Base-by-base conservation (phyloP, 306 rosid genomes). In the Citrullus amarus region DNA sequence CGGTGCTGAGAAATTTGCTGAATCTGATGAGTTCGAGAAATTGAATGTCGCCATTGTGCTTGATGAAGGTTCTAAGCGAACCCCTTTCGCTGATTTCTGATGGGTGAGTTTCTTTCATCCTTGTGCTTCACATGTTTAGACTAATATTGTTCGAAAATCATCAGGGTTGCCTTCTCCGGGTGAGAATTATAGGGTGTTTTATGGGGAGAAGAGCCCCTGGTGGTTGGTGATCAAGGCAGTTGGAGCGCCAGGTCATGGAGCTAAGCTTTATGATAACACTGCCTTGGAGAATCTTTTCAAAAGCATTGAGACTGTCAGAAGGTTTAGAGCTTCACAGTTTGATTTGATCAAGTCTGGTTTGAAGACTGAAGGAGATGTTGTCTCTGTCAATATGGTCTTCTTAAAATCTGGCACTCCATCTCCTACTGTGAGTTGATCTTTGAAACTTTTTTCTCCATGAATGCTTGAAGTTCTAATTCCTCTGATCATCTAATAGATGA, bases 171-270 rank as follows among this genome's bases (percentile, higher is more conserved):
- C 98, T 48, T 95, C 97, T 3, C 88, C 90, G 6, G 72, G 74
- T 65, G 92, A 83, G 78, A 66, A 87, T 20, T 95, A 92, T 82
- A 86, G 91, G 88, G 88, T 78, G 2, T 92, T 90, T 76, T 92
- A 89, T 80, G 96, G 90, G 0, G 98, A 95, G 89, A 89, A 92
- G 89, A 72, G 88, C 22, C 95, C 97, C 0, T 87, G 91, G 97
- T 95, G 98, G 98, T 12, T 91, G 85, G 88, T 85, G 75, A 95
- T 95, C 65, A 95, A 91, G 88, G 93, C 96, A 8, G 79, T 86
- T 36, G 97, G 97, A 36, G 92, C 91, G 16, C 98, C 97, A 0
- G 98, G 98, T 3, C 98, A 95, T 82, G 98, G 98, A 43, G 89
- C 98, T 13, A 92, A 88, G 90, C 96, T 95, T 43, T 95, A 89